A percentile compares a stretch with the other conserved stretches of the same genome.
Conservation (phyloP, 1,284 basidiomycete species). For the Leucoagaricus sp. region DNA sequence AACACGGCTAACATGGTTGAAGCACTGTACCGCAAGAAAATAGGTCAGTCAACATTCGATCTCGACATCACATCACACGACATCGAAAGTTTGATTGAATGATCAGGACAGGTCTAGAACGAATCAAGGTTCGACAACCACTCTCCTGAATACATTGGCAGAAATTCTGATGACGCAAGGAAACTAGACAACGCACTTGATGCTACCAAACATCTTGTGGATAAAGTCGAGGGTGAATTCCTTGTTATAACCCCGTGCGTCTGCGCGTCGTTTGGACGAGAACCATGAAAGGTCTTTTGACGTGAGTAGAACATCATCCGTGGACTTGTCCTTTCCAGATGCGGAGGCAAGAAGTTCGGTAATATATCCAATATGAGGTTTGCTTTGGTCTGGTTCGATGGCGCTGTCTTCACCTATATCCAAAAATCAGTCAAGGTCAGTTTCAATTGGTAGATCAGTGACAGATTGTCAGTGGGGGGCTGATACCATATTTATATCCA, state of each 20-base stretch:
- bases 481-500: too few relatives aligned
- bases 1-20: constrained; percentile 50
- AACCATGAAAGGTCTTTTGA: constrained; percentile 57
- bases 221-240: constrained; percentile 48
- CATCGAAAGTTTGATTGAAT: too few relatives aligned
- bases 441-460: too few relatives aligned
- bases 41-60: background rate
- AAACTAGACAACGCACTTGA: constrained; percentile 55
- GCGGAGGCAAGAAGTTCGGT: constrained; percentile 60
- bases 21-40: background rate
- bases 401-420: constrained; percentile 57
- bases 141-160: too few relatives aligned
- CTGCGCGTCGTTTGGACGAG: constrained; percentile 56
- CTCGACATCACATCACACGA: too few relatives aligned
- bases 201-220: constrained; percentile 64
- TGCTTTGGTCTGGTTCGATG: constrained; percentile 51
- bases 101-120: too few relatives aligned
- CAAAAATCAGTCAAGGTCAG: background rate
- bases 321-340: constrained; percentile 51
- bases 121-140: too few relatives aligned
- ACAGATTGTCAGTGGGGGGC: too few relatives aligned
- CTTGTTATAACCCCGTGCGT: constrained; percentile 53
- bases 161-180: background rate
- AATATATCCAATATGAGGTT: constrained; percentile 49
- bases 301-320: constrained; percentile 48